Percentiles rank a stretch among this genome's conserved stretches.
These are phyloP conservation scores for Daldinia concentrica DNA, from an alignment of 495 filamentous ascomycete genomes.

Conservation along the genomic window DNA sequence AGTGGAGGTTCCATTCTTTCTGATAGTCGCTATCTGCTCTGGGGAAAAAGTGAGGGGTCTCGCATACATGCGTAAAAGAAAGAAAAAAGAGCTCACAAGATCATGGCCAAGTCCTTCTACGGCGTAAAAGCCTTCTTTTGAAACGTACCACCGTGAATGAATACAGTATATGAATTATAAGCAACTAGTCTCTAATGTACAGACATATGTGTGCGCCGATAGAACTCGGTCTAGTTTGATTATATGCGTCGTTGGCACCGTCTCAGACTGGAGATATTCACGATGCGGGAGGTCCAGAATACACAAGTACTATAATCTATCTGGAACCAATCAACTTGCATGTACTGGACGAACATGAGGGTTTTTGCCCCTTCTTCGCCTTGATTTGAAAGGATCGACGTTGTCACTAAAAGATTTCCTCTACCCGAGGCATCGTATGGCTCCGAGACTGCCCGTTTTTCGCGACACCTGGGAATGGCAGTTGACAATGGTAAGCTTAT, in stretches of 20 bases:
- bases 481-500: constrained; percentile 35
- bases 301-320: constrained; percentile 7
- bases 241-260: constrained; percentile 33
- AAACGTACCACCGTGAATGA: constrained; percentile 8
- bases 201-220: constrained; percentile 20
- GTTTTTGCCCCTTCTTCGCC: constrained; percentile 31
- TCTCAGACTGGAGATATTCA: constrained; percentile 27
- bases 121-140: background rate
- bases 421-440: constrained; percentile 28
- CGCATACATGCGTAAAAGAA: constrained; percentile 5
- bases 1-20: background rate
- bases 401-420: constrained; percentile 14
- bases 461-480: constrained; percentile 22
- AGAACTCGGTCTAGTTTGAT: constrained; percentile 33
- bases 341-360: constrained; percentile 23
- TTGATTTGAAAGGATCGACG: constrained; percentile 35
- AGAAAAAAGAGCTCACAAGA: constrained; percentile 9
- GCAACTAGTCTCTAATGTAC: constrained; percentile 9
- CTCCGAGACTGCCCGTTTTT: constrained; percentile 27
- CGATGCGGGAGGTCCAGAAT: constrained; percentile 38
- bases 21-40: constrained; percentile 3
- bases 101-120: constrained; percentile 10
- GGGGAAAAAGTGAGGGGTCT: constrained; percentile 12
- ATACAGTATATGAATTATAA: constrained; percentile 12
- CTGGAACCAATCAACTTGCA: constrained; percentile 37